These are phyloP conservation scores for Vitis riparia DNA, from an alignment of 164 flowering plant species.

Conservation along the genomic window DNA sequence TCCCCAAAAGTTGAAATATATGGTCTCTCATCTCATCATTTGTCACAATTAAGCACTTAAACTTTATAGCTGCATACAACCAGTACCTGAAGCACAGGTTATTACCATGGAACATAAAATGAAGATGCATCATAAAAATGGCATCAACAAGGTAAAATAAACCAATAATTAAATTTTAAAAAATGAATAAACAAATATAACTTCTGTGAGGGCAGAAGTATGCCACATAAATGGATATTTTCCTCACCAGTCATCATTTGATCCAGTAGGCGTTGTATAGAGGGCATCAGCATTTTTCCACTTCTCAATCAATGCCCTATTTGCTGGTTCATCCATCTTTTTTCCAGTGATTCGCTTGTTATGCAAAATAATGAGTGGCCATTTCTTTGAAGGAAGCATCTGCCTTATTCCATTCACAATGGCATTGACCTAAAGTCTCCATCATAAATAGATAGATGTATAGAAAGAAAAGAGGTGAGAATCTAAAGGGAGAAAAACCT, in stretches of 20 bases:
- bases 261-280: slow-evolving; percentile 93
- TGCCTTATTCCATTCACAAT: slow-evolving; percentile 81
- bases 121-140: neutral
- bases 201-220: neutral
- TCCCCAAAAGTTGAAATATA: slow-evolving; percentile 79
- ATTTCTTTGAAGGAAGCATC: slow-evolving; percentile 75
- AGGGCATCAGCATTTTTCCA: slow-evolving; percentile 88
- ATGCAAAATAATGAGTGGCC: slow-evolving; percentile 87
- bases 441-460: neutral
- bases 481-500: neutral
- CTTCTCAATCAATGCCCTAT: slow-evolving; percentile 60
- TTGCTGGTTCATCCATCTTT: slow-evolving; percentile 57
- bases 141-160: neutral
- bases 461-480: neutral
- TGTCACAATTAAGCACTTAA: slow-evolving; percentile 79
- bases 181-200: neutral
- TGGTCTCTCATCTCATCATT: slow-evolving; percentile 97
- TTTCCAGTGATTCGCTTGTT: slow-evolving; percentile 63
- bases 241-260: slow-evolving; percentile 94
- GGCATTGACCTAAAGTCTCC: slow-evolving; percentile 56
- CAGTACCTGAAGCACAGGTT: slow-evolving; percentile 79
- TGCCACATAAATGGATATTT: neutral
- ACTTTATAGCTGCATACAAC: slow-evolving; percentile 95
- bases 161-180: neutral
- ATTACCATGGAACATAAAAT: slow-evolving; percentile 26